Conservation (phyloP, 2,329 filamentous ascomycete genomes). For the Fusarium newnesense region DNA sequence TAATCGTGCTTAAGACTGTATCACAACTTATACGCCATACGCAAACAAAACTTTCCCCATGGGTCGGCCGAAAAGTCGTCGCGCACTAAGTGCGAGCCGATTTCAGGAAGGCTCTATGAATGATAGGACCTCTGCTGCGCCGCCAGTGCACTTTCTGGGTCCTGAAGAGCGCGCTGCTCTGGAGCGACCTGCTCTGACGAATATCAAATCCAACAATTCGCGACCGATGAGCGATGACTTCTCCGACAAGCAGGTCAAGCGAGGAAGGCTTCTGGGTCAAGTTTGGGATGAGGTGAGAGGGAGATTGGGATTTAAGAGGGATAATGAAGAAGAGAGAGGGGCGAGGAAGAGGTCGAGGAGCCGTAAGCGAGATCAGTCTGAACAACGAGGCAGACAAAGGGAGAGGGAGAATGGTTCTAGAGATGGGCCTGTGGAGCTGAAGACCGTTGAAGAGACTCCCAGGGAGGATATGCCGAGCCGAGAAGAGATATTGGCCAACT, state of each 20-base stretch:
- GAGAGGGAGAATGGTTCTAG: conserved; percentile 31
- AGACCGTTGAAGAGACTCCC: conserved; percentile 8
- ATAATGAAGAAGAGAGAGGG: conserved; percentile 40
- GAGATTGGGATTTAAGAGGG: conserved; percentile 45
- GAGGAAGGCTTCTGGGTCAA: conserved; percentile 48
- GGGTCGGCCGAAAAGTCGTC: conserved; percentile 48
- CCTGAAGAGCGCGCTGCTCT: conserved; percentile 48
- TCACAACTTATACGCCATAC: conserved; percentile 20
- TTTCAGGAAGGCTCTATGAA: conserved; percentile 89
- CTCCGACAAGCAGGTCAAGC: conserved; percentile 46
- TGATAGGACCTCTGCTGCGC: conserved; percentile 77
- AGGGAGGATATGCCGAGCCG: conserved; percentile 46
- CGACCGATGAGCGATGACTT: conserved; percentile 46
- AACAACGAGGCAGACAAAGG: conserved; percentile 24
- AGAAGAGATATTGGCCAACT: conserved; percentile 67
- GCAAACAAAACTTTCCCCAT: conserved; percentile 31
- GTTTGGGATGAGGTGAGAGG: conserved; percentile 54
- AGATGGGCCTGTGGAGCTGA: conserved; percentile 17
- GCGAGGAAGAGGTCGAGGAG: conserved; percentile 39
- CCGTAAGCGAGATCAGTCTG: conserved; percentile 31
- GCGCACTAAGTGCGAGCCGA: conserved; percentile 56
- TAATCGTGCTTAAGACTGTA: conserved; percentile 21
- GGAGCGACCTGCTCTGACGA: conserved; percentile 41
- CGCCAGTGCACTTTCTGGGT: conserved; percentile 74
- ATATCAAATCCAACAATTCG: conserved; percentile 19